A percentile compares a stretch with the other conserved stretches of the same genome.
Conservation (phyloP, 768 basidiomycete genomes). For the Kwoniella sp. region DNA sequence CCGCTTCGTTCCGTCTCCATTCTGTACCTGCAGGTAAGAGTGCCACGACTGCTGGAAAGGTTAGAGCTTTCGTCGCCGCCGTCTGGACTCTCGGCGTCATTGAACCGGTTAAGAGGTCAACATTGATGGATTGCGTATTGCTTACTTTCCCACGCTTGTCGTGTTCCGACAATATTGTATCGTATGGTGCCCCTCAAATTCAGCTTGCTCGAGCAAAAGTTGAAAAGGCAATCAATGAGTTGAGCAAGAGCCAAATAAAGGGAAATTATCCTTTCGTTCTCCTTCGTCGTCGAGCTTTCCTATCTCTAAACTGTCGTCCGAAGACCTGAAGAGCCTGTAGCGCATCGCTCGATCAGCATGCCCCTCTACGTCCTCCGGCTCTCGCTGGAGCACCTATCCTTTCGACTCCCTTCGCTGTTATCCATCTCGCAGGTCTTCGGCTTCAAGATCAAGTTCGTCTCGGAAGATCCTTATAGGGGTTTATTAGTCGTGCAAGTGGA, state of each 20-base stretch:
- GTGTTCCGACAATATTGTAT: not conserved
- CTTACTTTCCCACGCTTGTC: slow-evolving; percentile 14
- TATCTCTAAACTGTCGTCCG: no score
- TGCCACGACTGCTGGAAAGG: no score
- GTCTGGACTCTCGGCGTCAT: no score
- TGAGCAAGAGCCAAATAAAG: not conserved
- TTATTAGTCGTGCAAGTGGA: slow-evolving; percentile 60
- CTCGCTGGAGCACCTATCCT: slow-evolving; percentile 78
- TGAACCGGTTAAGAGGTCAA: not conserved
- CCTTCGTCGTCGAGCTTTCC: no score
- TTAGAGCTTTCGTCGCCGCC: not conserved
- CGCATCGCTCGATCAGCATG: slow-evolving; percentile 33
- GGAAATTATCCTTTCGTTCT: slow-evolving; percentile 10
- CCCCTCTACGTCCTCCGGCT: slow-evolving; percentile 69
- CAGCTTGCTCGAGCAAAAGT: slow-evolving; percentile 2
- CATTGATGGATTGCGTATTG: not conserved
- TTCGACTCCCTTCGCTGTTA: slow-evolving; percentile 77
- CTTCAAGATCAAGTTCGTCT: slow-evolving; percentile 65
- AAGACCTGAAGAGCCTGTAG: no score
- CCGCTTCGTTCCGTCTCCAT: no score
- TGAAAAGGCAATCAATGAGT: not conserved
- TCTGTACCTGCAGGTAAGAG: no score
- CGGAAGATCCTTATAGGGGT: slow-evolving; percentile 57
- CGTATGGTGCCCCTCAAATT: not conserved
- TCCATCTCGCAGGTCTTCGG: slow-evolving; percentile 75